A percentile compares a stretch with the other conserved stretches of the same genome.
Conservation (phyloP, 1,284 basidiomycete genomes). For the Mycosarcoma mackinlayi region DNA sequence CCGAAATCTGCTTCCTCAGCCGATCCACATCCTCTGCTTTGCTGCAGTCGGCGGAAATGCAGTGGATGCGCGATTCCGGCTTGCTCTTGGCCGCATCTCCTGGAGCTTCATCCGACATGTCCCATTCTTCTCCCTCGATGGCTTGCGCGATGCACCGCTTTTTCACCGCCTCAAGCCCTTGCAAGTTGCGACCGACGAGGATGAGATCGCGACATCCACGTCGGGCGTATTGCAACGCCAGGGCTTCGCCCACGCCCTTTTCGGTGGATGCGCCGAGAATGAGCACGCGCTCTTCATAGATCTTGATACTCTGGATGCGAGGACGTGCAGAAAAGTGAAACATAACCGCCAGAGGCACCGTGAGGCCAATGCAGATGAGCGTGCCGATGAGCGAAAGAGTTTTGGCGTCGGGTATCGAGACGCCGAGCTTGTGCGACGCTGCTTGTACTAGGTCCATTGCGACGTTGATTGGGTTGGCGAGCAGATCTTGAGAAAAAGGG, state of each 20-base stretch:
- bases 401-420: constrained; percentile 27
- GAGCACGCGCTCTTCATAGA: constrained; percentile 76
- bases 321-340: constrained; percentile 32
- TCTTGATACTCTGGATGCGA: constrained; percentile 61
- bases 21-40: constrained; percentile 77
- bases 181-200: constrained; percentile 78
- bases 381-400: constrained; percentile 36
- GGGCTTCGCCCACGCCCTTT: constrained; percentile 81
- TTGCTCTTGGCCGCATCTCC: constrained; percentile 53
- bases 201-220: constrained; percentile 79
- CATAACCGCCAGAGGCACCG: constrained; percentile 22
- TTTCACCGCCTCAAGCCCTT: constrained; percentile 75
- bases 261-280: constrained; percentile 78
- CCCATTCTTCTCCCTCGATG: constrained; percentile 48
- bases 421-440: constrained; percentile 19
- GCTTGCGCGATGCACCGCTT: constrained; percentile 72
- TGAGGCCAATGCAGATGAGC: constrained; percentile 30
- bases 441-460: constrained; percentile 40
- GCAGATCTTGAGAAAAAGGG: neutral
- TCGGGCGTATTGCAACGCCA: constrained; percentile 79
- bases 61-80: constrained; percentile 46
- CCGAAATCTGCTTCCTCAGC: constrained; percentile 73
- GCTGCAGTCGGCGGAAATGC: constrained; percentile 76
- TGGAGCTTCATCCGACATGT: constrained; percentile 52
- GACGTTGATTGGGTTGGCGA: neutral